Base-by-base conservation (phyloP, 75 land plant species). In the Pinus taeda region DNA sequence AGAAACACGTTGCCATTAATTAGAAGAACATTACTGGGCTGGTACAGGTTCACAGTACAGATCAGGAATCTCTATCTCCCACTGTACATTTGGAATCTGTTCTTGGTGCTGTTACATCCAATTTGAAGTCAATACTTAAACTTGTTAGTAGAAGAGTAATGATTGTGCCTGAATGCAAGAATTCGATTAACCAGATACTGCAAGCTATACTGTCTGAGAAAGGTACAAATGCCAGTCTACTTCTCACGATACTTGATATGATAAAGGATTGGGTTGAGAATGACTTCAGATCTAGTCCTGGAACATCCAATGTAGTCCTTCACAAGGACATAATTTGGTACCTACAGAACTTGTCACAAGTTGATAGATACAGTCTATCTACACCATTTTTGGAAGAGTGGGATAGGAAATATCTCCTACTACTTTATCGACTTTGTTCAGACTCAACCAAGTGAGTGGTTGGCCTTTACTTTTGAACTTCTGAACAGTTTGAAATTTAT, bases 381-480 rank as follows among this genome's bases (percentile, higher is more conserved):
- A 80, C 85, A 17, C 70, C 77, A 83, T 83, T 78, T 24, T 33
- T 89, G 24, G 95, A 93, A 78, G 99, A 93, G 74, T 96, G 97
- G 99, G 99, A 96, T 66, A 61, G 57, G 55, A 93, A 90, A 75
- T 96, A 90, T 83, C 86, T 96, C 39, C 83, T 87, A 29, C 87
- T 96, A 64, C 95, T 96, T 30, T 89, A 92, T 87, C 91, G 88
- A 74, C 76, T 94, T 45, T 96, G 99, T 81, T 93, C 95, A 37
- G 95, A 96, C 78, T 76, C 90, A 75, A 86, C 80, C 82, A 96
- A 88, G 99, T 96, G 80, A 78, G 87, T 79, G 36, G 30, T 81
- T 66, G 29, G 4, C 26, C 18, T 58, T 80, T 80, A 45, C 53
- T 6, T 45, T 42, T 56, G 6, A 20, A 42, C 78, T 62, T 49